A percentile compares a stretch with the other conserved stretches of the same genome.
Conservation (phyloP, 2,329 filamentous ascomycete genomes). For the Alternaria gansuensis region DNA sequence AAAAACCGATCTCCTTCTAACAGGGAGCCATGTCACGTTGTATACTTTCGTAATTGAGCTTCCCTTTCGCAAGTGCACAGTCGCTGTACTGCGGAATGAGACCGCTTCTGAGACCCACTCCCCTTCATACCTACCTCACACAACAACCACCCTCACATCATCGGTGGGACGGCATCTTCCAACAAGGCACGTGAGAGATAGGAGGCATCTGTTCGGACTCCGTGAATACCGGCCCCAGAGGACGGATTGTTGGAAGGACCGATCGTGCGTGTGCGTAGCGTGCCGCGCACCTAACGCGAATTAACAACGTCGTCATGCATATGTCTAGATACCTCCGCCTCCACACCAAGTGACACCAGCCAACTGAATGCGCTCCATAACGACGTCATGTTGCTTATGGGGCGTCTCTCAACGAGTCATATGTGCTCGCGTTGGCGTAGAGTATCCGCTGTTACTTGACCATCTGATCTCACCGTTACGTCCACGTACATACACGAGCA, state of each 20-base stretch:
- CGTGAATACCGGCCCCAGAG: slow-evolving; percentile 12
- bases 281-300: slow-evolving; percentile 25
- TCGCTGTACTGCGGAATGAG: slow-evolving; percentile 2
- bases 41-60: background rate
- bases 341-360: slow-evolving; percentile 24
- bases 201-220: slow-evolving; percentile 3
- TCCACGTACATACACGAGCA: slow-evolving; percentile 17
- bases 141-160: background rate
- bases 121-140: background rate
- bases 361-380: slow-evolving; percentile 17
- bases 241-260: slow-evolving; percentile 6
- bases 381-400: slow-evolving; percentile 34
- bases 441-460: slow-evolving; percentile 14
- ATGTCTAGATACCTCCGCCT: slow-evolving; percentile 26
- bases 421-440: slow-evolving; percentile 7
- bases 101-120: slow-evolving; percentile 1
- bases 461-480: slow-evolving; percentile 36
- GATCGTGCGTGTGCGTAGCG: slow-evolving; percentile 24
- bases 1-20: background rate
- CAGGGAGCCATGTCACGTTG: background rate
- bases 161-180: slow-evolving; percentile 1
- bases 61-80: background rate
- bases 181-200: background rate
- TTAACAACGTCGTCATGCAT: slow-evolving; percentile 38
- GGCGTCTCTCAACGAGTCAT: slow-evolving; percentile 14